Base-by-base conservation (phyloP, 345 rosid genomes). In the Aurinia saxatilis region DNA sequence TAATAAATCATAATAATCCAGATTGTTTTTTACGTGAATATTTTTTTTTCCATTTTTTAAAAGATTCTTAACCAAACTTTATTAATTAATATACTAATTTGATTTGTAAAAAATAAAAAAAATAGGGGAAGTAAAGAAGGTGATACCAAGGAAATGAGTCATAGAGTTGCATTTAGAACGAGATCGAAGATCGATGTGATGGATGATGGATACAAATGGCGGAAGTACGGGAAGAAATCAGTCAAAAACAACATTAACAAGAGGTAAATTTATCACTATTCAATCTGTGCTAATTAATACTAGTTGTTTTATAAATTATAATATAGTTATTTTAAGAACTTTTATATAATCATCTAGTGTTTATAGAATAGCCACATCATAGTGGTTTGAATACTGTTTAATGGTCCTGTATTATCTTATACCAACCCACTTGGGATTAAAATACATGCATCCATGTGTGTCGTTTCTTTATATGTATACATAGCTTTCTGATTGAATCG, bases 181-280 rank as follows among this genome's bases (percentile, higher is more conserved):
- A 81, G 81, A 73, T 86, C 98, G 15, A 83, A 85, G 70, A 51
- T 78, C 50, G 98, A 92, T 55, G 75, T 89, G 34, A 85, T 89
- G 85, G 93, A 92, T 48, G 98, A 92, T 77, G 98, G 98, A 7
- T 91, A 70, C 46, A 88, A 82, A 61, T 91, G 98, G 98, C 82
- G 98, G 72, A 91, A 91, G 31, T 91, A 91, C 41, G 98, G 98
- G 9, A 88, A 91, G 74, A 91, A 91, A 58, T 79, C 92, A 0
- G 86, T 91, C 60, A 91, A 91, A 77, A 87, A 85, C 84, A 86
- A 78, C 73, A 84, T 82, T 3, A 72, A 92, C 74, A 95, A 93
- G 18, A 89, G 98, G 98, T 89, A 83, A 59, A 1, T 39, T 41
- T 38, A 12, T 17, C 29, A 55, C 44, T 7, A 6, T 39, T 21